Percentiles rank a stretch among this genome's conserved stretches.
Evolutionary conservation across 352 stramenopile species (phyloP).

Genomic region (Plasmopara muralis): DNA sequence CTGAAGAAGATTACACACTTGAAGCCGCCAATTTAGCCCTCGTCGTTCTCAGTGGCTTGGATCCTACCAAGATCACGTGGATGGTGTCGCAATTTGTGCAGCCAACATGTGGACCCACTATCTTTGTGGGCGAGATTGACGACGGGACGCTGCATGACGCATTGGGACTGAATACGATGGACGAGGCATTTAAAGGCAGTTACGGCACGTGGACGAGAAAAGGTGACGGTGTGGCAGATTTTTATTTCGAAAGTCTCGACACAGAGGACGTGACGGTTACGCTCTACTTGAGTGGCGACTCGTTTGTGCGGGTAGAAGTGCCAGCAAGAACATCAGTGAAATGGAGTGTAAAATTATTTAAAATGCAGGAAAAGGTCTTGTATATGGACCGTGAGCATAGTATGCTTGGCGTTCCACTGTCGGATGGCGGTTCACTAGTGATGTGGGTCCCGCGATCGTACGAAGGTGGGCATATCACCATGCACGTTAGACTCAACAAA

Average conservation of each 20-base stretch:
- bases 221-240: conserved; percentile 21
- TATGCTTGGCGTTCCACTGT: conserved; percentile 27
- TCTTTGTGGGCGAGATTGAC: conserved; percentile 27
- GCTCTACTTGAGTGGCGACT: conserved; percentile 29
- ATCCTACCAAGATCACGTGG: conserved; percentile 33
- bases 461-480: conserved; percentile 27
- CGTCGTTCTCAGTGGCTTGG: conserved; percentile 26
- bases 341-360: conserved; percentile 12
- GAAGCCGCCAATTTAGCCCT: conserved; percentile 28
- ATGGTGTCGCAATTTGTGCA: conserved; percentile 40
- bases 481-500: conserved; percentile 38
- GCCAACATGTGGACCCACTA: conserved; percentile 23
- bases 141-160: conserved; percentile 28
- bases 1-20: conserved; percentile 23
- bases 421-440: conserved; percentile 19
- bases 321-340: conserved; percentile 10
- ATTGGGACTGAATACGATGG: conserved; percentile 21
- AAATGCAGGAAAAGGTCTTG: conserved; percentile 32
- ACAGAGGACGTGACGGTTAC: conserved; percentile 19
- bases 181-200: conserved; percentile 31
- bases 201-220: conserved; percentile 27
- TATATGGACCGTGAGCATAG: conserved; percentile 51
- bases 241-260: conserved; percentile 27
- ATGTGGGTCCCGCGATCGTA: conserved; percentile 37
- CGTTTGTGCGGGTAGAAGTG: conserved; percentile 11